A percentile compares a stretch with the other conserved stretches of the same genome.
Evolutionary conservation across 2,329 filamentous ascomycete genomes (phyloP).

Genomic region (Exserohilum turcica): DNA sequence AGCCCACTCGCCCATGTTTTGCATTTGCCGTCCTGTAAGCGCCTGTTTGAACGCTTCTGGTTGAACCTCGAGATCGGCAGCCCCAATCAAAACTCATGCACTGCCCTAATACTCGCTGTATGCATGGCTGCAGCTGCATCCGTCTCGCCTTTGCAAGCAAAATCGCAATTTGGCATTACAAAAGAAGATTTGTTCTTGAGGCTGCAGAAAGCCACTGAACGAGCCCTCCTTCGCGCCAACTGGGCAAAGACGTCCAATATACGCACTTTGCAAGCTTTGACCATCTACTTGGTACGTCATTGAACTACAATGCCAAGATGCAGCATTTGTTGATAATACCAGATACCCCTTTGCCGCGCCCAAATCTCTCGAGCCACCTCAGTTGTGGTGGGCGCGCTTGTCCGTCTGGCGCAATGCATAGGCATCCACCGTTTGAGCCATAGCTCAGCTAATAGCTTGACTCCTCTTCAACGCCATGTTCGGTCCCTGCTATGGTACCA

Average conservation of each 20-base stretch:
- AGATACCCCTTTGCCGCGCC: slow-evolving; percentile 47
- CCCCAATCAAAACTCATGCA: slow-evolving; percentile 45
- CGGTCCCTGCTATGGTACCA: slow-evolving; percentile 48
- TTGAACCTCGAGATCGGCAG: slow-evolving; percentile 45
- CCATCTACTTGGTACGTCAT: slow-evolving; percentile 43
- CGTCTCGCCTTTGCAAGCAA: slow-evolving; percentile 46
- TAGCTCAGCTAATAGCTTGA: slow-evolving; percentile 42
- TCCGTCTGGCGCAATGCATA: slow-evolving; percentile 47
- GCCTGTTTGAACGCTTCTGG: slow-evolving; percentile 47
- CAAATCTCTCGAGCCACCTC: slow-evolving; percentile 47
- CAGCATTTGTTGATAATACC: slow-evolving; percentile 9
- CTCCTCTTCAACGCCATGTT: slow-evolving; percentile 44
- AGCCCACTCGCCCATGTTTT: slow-evolving; percentile 47
- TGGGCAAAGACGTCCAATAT: slow-evolving; percentile 49
- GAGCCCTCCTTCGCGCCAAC: slow-evolving; percentile 43
- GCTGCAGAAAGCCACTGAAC: slow-evolving; percentile 46
- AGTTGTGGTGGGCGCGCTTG: slow-evolving; percentile 46
- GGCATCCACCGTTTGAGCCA: slow-evolving; percentile 46
- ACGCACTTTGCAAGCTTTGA: slow-evolving; percentile 44
- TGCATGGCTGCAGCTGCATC: slow-evolving; percentile 47
- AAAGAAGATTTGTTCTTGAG: slow-evolving; percentile 45
- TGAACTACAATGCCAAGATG: not conserved
- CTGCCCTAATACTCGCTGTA: slow-evolving; percentile 44
- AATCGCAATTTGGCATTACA: slow-evolving; percentile 47
- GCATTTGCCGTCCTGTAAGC: slow-evolving; percentile 46